phyloP scores from a whole-genome alignment of 1,139 yeast species.

The Dujonia santamariae region DNA sequence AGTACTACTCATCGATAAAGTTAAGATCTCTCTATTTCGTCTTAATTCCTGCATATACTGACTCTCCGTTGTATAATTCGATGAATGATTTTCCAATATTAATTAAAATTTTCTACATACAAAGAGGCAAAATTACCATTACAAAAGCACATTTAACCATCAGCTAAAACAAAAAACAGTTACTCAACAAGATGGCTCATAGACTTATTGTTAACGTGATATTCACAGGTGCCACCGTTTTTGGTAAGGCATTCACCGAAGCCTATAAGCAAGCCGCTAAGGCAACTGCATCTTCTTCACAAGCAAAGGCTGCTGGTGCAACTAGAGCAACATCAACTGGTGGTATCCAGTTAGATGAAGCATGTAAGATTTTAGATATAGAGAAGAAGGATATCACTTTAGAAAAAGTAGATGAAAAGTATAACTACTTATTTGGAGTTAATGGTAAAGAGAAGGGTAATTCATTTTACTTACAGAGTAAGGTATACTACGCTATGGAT shows the following conservation, averaged over 20 bases:
- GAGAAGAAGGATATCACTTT: constrained; percentile 54
- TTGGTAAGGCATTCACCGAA: constrained; percentile 94
- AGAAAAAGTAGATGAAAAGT: constrained; percentile 70
- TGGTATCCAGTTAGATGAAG: constrained; percentile 84
- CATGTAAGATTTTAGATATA: constrained; percentile 84
- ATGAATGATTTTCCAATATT: too few species aligned
- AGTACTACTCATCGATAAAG: too few species aligned
- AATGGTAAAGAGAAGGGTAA: constrained; percentile 94
- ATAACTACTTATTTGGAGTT: constrained; percentile 78
- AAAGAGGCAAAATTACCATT: too few species aligned
- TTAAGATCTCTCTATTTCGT: too few species aligned
- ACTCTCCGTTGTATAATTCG: too few species aligned
- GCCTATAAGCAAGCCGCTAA: constrained; percentile 97
- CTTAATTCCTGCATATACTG: too few species aligned
- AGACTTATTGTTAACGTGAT: constrained; percentile 85
- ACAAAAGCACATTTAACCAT: too few species aligned
- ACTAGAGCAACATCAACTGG: constrained; percentile 51
- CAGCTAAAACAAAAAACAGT: too few species aligned
- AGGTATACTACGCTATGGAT: constrained; percentile 72
- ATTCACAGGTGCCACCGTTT: constrained; percentile 92
- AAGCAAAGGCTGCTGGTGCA: constrained; percentile 52
- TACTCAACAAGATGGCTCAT: constrained; percentile 65
- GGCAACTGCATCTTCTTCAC: constrained; percentile 69
- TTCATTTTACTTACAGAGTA: constrained; percentile 86
- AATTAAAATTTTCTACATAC: too few species aligned